These are phyloP conservation scores for Quercus tomentella DNA, from an alignment of 331 rosid genomes.

Conservation along the genomic window DNA sequence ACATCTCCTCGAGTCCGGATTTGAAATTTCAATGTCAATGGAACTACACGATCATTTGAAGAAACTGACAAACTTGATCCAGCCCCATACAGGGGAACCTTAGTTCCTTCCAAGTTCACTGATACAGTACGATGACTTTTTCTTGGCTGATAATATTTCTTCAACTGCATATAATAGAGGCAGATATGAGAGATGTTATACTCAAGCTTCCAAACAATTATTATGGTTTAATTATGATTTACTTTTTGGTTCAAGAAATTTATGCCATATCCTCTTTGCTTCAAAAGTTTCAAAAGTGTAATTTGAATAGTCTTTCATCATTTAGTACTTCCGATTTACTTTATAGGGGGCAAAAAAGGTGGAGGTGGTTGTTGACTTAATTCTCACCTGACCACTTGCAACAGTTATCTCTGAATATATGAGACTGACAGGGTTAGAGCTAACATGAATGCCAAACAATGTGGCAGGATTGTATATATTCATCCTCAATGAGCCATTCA, in stretches of 20 bases:
- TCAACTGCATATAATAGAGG: constrained; percentile 45
- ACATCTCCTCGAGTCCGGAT: constrained; percentile 65
- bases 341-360: background rate
- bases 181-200: background rate
- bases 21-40: constrained; percentile 49
- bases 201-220: no score
- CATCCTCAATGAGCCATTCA: constrained; percentile 64
- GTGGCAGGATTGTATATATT: constrained; percentile 82
- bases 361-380: background rate
- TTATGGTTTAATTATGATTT: no score
- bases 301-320: background rate
- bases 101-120: constrained; percentile 65
- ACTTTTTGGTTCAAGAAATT: background rate
- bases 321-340: background rate
- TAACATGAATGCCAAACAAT: constrained; percentile 80
- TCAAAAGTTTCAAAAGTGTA: background rate
- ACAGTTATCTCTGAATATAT: constrained; percentile 65
- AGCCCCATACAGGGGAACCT: constrained; percentile 87
- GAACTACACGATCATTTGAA: constrained; percentile 45
- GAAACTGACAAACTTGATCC: constrained; percentile 48
- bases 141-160: constrained; percentile 81
- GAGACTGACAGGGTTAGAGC: constrained; percentile 65
- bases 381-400: constrained; percentile 74
- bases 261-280: background rate
- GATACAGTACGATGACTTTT: constrained; percentile 54